Base-by-base conservation (phyloP, 371 early-diverging fungal species). In the Dipsacomyces acuminosporus region DNA sequence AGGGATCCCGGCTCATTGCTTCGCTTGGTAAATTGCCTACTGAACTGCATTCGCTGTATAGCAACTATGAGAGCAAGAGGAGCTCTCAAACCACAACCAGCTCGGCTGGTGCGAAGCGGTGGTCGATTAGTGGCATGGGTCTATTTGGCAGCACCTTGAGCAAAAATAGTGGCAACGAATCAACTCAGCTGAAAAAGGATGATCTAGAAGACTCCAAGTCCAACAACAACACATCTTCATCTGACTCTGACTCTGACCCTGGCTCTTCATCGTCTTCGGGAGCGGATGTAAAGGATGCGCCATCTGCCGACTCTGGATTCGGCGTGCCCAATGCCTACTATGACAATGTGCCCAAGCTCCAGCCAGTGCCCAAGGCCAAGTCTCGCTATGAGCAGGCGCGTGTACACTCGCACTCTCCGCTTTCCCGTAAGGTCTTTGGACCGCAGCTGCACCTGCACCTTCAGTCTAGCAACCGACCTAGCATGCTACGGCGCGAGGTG, bases 1-100 rank as follows among this genome's bases (percentile, higher is more conserved):
- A 62, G 24, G 67, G 67, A 14, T 61, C 61, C 25, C 43, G 56
- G 26, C 62, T 66, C 43, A 55, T 65, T n/a, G 41, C 48, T 30
- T 60, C 65, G 0, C 42, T 65, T 13, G 47, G 56, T 9, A 19
- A 35, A 15, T 46, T 60, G 19, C 65, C 65, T 0, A 44, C 41
- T 19, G 56, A 61, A 42, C 14, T 61, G 11, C 57, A 57, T 41
- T 52, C 36, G n/a, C 24, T 52, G 34, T 38, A 38, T 38, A 38
- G 8, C 14, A 59, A 24, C 42, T 3, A 26, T 1, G 49, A 40
- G 25, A 53, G 25, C 35, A 48, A 30, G 41, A 48, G 53, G 15
- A 34, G 18, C 24, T 30, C 30, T 30, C 30, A 7, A 11, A 11
- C 7, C 30, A 11, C 5, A 7, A 11, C 7, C 30, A 11, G 11